These are phyloP conservation scores for Populus ilicifolia DNA, from an alignment of 345 rosid species.

Conservation along the genomic window DNA sequence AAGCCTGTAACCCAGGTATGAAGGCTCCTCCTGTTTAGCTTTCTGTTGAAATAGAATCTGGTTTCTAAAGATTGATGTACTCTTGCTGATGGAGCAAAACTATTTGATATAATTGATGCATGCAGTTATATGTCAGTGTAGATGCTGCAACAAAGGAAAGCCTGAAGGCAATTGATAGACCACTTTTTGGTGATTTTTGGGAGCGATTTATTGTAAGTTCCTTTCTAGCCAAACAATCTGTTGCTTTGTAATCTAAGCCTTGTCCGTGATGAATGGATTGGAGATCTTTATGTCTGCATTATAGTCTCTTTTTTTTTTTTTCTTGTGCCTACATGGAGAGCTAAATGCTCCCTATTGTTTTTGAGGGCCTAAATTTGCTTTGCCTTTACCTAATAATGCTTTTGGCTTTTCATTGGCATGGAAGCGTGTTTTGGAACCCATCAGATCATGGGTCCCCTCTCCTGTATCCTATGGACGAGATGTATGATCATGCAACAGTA, in stretches of 20 bases:
- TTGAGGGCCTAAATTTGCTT: not conserved
- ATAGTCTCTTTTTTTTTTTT: not conserved
- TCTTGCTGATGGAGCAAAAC: conserved; percentile 1
- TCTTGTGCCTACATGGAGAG: not conserved
- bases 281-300: not conserved
- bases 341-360: not conserved
- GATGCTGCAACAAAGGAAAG: conserved; percentile 98
- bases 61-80: not conserved
- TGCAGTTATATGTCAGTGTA: conserved; percentile 94
- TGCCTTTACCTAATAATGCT: too few species aligned
- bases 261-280: not conserved
- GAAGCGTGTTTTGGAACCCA: not conserved
- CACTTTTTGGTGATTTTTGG: conserved; percentile 97
- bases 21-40: not conserved
- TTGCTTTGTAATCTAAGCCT: not conserved
- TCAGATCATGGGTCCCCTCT: not conserved
- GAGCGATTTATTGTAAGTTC: conserved; percentile 82
- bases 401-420: not conserved
- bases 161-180: conserved; percentile 93
- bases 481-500: not conserved
- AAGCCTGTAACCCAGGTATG: conserved; percentile 88
- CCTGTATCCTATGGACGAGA: too few species aligned
- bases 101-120: conserved; percentile 19
- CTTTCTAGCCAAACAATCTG: not conserved
- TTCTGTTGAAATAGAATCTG: not conserved